phyloP scores from a whole-genome alignment of 2,329 filamentous ascomycete genomes.

The Fusarium sp. region DNA sequence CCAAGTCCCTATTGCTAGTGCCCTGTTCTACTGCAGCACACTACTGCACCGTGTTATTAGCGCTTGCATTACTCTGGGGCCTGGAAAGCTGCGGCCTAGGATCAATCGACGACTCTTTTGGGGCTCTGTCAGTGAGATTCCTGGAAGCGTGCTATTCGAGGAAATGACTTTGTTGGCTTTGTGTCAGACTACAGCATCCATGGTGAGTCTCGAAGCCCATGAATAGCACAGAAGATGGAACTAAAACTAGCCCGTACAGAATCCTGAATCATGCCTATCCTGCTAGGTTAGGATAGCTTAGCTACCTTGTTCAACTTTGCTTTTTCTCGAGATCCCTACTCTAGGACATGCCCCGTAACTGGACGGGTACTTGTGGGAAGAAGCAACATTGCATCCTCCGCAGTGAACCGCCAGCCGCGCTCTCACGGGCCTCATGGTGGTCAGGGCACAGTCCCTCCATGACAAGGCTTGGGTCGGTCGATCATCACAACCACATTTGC shows the following conservation, averaged over 20 bases:
- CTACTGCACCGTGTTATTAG: slow-evolving; percentile 45
- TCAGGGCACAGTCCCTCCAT: slow-evolving; percentile 35
- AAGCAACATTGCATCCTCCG: slow-evolving; percentile 37
- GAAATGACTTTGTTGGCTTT: neutral
- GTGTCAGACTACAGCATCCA: neutral
- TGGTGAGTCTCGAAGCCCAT: neutral
- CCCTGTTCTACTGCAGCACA: slow-evolving; percentile 36
- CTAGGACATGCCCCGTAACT: slow-evolving; percentile 28
- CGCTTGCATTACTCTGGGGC: slow-evolving; percentile 29
- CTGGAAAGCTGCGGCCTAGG: slow-evolving; percentile 34
- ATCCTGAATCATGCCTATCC: neutral
- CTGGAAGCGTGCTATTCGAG: neutral
- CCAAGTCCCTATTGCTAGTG: slow-evolving; percentile 30
- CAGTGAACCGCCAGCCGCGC: slow-evolving; percentile 29
- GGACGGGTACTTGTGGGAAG: slow-evolving; percentile 27
- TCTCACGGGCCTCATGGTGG: slow-evolving; percentile 41
- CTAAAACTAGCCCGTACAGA: neutral
- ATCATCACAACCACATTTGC: slow-evolving; percentile 38
- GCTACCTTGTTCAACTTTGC: slow-evolving; percentile 26
- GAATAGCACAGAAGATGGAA: neutral
- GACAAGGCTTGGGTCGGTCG: slow-evolving; percentile 44
- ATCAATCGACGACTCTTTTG: slow-evolving; percentile 21
- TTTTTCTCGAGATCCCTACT: slow-evolving; percentile 27
- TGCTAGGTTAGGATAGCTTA: neutral
- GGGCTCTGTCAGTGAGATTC: neutral